Conservation (phyloP, 164 flowering plant species). For the Magnolia sinica region DNA sequence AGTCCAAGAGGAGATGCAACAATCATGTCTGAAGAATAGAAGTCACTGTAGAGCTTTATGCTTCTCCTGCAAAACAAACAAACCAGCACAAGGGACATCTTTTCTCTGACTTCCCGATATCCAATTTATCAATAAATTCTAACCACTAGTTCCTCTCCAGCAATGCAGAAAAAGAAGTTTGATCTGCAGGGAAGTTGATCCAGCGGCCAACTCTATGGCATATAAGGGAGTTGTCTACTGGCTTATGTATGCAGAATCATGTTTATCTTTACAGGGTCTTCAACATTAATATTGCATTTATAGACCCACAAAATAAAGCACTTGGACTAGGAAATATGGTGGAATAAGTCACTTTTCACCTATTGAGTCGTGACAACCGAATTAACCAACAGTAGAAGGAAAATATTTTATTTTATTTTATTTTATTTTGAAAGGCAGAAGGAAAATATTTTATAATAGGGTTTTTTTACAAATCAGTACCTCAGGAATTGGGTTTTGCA, state of each 20-base stretch:
- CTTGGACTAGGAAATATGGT: not conserved
- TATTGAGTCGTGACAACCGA: not conserved
- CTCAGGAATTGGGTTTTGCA: no score
- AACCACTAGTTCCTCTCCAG: not conserved
- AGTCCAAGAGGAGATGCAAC: conserved; percentile 83
- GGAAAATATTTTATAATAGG: not conserved
- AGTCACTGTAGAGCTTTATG: conserved; percentile 76
- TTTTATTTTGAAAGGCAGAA: not conserved
- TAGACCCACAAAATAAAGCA: no score
- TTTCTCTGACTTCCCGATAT: not conserved
- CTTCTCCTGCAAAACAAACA: conserved; percentile 42
- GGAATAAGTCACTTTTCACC: not conserved
- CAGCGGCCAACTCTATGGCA: not conserved
- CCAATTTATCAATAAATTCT: not conserved
- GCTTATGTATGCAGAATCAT: not conserved
- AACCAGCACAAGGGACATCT: not conserved
- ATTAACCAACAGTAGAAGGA: not conserved
- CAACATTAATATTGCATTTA: not conserved
- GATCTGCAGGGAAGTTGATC: not conserved
- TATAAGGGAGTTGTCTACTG: not conserved
- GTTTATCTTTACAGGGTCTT: no score
- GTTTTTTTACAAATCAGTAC: no score
- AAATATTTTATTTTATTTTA: not conserved
- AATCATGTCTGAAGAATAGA: conserved; percentile 80
- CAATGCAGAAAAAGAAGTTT: not conserved